Percentiles rank a stretch among this genome's conserved stretches.
Conservation (phyloP, 2,329 filamentous ascomycete genomes). For the Neofusicoccum kwambonambiense region DNA sequence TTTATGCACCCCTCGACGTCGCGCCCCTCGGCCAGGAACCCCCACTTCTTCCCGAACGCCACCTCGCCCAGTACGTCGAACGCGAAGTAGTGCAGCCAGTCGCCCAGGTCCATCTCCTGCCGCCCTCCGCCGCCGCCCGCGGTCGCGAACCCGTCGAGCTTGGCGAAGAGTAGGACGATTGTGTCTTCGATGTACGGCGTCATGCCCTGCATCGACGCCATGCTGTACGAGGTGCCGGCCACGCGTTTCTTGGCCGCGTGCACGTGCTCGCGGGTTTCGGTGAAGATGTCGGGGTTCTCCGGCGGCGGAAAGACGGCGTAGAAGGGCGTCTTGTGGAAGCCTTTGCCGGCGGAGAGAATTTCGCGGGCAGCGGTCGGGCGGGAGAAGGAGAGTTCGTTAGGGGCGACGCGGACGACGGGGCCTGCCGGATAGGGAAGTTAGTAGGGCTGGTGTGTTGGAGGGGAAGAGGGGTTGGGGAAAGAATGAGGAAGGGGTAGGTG, state of each 20-base stretch:
- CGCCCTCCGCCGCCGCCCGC: background rate
- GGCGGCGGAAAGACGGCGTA: conserved; percentile 18
- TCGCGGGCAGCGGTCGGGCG: conserved; percentile 67
- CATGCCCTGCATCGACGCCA: conserved; percentile 23
- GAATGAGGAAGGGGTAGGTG: no score
- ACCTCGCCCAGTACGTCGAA: conserved; percentile 24
- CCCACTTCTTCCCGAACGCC: conserved; percentile 20
- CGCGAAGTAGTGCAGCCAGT: conserved; percentile 39
- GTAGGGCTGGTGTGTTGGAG: background rate
- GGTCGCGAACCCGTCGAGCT: conserved; percentile 27
- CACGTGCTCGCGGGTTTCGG: conserved; percentile 54
- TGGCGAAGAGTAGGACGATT: conserved; percentile 27
- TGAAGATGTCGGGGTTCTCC: conserved; percentile 26
- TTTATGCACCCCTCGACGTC: conserved; percentile 22
- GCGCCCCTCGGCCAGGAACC: conserved; percentile 20
- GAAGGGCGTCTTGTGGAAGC: conserved; percentile 23
- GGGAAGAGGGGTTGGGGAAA: background rate
- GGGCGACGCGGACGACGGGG: conserved; percentile 71
- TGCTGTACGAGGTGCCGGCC: conserved; percentile 23
- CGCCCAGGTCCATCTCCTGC: conserved; percentile 31
- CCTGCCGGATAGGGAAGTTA: background rate
- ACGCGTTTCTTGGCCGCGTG: conserved; percentile 26
- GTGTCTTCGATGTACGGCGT: conserved; percentile 31
- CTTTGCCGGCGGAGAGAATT: conserved; percentile 64
- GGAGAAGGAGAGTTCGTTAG: conserved; percentile 74